A percentile compares a stretch with the other conserved stretches of the same genome.
Conservation (phyloP, 2,329 filamentous ascomycete species). For the Penicillium sp. region DNA sequence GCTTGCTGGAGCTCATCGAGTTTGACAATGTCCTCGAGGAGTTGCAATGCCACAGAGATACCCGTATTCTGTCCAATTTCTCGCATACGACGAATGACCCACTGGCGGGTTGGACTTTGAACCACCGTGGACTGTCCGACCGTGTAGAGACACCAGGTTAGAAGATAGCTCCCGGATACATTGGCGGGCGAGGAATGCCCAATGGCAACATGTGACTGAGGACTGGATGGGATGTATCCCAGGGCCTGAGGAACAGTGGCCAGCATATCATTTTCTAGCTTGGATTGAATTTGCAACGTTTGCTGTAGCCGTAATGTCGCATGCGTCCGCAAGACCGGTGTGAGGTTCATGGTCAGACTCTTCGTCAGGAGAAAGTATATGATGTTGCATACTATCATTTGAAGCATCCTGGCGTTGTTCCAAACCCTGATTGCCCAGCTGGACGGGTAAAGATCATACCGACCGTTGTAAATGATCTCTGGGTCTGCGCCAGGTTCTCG, state of each 20-base stretch:
- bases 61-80: slow-evolving; percentile 10
- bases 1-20: slow-evolving; percentile 4
- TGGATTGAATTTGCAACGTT: slow-evolving; percentile 10
- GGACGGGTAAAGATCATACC: slow-evolving; percentile 15
- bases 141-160: slow-evolving; percentile 20
- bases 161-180: slow-evolving; percentile 18
- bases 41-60: slow-evolving; percentile 14
- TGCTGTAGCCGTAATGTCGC: slow-evolving; percentile 11
- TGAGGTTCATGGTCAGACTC: slow-evolving; percentile 5
- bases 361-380: slow-evolving; percentile 15
- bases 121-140: slow-evolving; percentile 12
- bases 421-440: slow-evolving; percentile 23
- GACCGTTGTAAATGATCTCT: slow-evolving; percentile 12
- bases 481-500: neutral
- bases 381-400: slow-evolving; percentile 23
- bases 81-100: slow-evolving; percentile 16
- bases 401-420: slow-evolving; percentile 22
- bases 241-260: slow-evolving; percentile 24
- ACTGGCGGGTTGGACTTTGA: slow-evolving; percentile 7
- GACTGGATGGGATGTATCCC: slow-evolving; percentile 10
- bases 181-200: neutral
- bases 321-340: neutral
- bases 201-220: neutral
- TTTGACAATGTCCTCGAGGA: slow-evolving; percentile 12
- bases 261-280: slow-evolving; percentile 19